Base-by-base conservation (phyloP, 2,329 filamentous ascomycete genomes). In the Aspergillus intermedius region DNA sequence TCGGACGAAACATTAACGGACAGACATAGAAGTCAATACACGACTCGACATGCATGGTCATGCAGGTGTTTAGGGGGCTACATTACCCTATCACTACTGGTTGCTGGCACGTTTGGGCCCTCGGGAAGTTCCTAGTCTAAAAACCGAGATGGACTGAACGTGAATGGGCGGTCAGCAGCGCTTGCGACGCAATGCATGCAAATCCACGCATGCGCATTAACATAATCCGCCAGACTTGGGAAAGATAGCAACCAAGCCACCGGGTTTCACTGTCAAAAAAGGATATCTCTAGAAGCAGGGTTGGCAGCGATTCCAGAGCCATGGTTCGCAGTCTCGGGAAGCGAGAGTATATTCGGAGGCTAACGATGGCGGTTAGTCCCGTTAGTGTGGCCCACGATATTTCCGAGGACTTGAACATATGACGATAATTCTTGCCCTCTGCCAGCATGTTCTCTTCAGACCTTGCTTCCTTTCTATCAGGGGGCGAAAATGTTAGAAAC, bases 291-390 rank as follows among this genome's bases (percentile, higher is more conserved):
- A 44, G 21, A 52, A 10, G 41, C 13, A 25, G 23, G 41, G 58
- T 59, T 58, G 56, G 46, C 49, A 54, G 45, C 47, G 49, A 64
- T 57, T 62, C 64, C 64, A 65, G 61, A 58, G 56, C 64, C 63
- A 65, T 60, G 64, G 64, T 67, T 67, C 64, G 57, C 37, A 15
- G 44, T 55, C 25, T 30, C 58, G 60, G 60, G 60, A 62, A 59
- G 56, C 54, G 42, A 53, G 46, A 54, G 49, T 43, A 52, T 44
- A 49, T 39, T 47, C 45, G 47, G 48, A 48, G 50, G 44, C 45
- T 44, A 52, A 43, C 47, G 50, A 44, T 52, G 45, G 51, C 60
- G 59, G 60, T 55, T 58, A 49, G 54, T 47, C 56, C 58, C 60
- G 57, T 57, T 60, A 60, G 52, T 55, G 50, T 50, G 32, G 46